A percentile compares a stretch with the other conserved stretches of the same genome.
Evolutionary conservation across 441 rosid genomes (phyloP).

Genomic region (Raphanus hybrid): DNA sequence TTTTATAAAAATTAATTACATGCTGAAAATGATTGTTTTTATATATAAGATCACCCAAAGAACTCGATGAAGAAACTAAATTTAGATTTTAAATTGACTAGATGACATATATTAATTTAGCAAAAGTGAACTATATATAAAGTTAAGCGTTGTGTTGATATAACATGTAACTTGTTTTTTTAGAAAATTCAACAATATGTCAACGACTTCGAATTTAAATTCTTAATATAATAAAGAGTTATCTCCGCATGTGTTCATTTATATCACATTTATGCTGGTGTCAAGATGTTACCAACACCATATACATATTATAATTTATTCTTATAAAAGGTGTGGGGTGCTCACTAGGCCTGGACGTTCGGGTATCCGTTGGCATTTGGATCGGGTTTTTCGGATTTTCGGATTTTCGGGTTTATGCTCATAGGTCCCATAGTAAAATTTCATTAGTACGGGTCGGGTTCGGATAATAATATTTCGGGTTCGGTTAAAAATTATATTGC

Average conservation of each 20-base stretch:
- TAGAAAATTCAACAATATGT: not conserved
- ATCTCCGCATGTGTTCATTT: conserved; percentile 25
- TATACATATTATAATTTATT: not conserved
- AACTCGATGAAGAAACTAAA: not conserved
- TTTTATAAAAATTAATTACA: not conserved
- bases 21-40: not conserved
- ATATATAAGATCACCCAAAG: not conserved
- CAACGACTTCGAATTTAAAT: conserved; percentile 5
- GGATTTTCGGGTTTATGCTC: too few species aligned
- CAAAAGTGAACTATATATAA: not conserved
- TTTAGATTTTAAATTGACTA: not conserved
- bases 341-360: too few species aligned
- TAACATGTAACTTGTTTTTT: conserved; percentile 9
- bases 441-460: too few species aligned
- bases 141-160: not conserved
- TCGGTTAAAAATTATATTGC: too few species aligned
- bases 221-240: not conserved
- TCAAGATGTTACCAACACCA: conserved; percentile 23
- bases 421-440: too few species aligned
- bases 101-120: not conserved
- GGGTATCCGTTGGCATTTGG: too few species aligned
- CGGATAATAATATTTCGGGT: too few species aligned
- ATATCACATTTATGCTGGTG: conserved; percentile 17
- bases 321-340: conserved; percentile 4
- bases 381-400: too few species aligned